Percentiles rank a stretch among this genome's conserved stretches.
Evolutionary conservation across 1,284 basidiomycete genomes (phyloP).

Genomic region (Polyporus tsugae): DNA sequence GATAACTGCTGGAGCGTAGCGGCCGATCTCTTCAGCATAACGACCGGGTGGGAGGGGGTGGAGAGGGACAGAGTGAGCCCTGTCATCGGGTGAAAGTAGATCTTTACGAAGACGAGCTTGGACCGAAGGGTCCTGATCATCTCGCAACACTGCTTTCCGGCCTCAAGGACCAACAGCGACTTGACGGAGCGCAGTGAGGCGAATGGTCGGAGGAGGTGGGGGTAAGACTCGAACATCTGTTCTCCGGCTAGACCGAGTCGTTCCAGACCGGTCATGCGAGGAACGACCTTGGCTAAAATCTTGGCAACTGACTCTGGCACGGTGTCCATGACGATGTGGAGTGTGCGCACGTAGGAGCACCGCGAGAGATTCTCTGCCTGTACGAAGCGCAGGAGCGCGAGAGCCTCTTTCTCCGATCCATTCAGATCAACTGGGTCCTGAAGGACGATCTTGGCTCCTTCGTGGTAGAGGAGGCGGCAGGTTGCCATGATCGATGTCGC

Average conservation of each 20-base stretch:
- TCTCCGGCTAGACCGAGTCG: background rate
- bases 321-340: background rate
- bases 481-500: slow-evolving; percentile 1
- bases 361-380: background rate
- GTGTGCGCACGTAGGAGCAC: background rate
- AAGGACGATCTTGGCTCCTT: slow-evolving; percentile 3
- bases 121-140: background rate
- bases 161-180: background rate
- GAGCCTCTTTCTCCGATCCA: background rate
- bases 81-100: background rate
- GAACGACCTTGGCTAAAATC: background rate
- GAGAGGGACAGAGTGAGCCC: background rate
- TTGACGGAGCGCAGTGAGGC: background rate
- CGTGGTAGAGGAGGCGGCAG: slow-evolving; percentile 4
- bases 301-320: background rate
- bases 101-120: background rate
- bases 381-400: slow-evolving; percentile 1
- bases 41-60: background rate
- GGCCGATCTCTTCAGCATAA: background rate
- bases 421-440: background rate
- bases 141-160: background rate
- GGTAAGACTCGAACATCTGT: background rate
- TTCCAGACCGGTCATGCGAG: background rate
- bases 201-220: background rate
- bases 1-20: background rate